Percentiles rank a stretch among this genome's conserved stretches.
Conservation (phyloP, 352 stramenopile genomes). For the Globisporangium irregulare region DNA sequence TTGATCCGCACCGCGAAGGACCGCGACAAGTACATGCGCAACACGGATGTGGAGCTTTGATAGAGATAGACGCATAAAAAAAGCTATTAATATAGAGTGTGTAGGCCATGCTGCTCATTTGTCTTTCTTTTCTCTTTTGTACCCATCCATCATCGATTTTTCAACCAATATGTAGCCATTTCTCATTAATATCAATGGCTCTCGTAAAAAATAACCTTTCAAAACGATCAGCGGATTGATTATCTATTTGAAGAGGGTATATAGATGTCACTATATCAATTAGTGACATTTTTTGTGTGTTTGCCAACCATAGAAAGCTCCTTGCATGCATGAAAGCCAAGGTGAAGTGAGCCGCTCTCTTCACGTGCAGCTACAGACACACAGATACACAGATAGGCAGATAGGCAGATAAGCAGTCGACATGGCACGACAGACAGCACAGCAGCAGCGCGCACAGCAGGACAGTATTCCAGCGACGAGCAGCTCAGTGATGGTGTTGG, state of each 20-base stretch:
- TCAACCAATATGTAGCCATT: constrained; percentile 3
- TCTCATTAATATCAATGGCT: neutral
- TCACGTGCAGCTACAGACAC: neutral
- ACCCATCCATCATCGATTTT: neutral
- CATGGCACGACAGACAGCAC: constrained; percentile 2
- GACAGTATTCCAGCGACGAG: neutral
- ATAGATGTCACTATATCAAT: neutral
- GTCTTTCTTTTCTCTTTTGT: neutral
- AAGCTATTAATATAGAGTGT: neutral
- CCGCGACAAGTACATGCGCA: constrained; percentile 39
- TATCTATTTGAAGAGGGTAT: constrained; percentile 11
- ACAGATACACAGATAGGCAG: no score
- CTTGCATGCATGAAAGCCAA: neutral
- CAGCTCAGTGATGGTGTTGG: neutral
- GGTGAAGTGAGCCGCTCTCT: neutral
- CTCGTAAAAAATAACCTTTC: neutral
- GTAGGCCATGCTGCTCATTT: neutral
- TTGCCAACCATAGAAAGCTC: constrained; percentile 11
- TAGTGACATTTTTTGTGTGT: constrained; percentile 5
- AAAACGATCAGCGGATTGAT: neutral
- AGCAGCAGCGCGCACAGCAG: neutral
- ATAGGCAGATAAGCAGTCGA: neutral
- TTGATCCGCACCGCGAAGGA: constrained; percentile 69
- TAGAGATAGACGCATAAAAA: constrained; percentile 11
- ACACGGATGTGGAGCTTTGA: constrained; percentile 21